Conservation (phyloP, 2,329 filamentous ascomycete species). For the Keithomyces neogunnii region DNA sequence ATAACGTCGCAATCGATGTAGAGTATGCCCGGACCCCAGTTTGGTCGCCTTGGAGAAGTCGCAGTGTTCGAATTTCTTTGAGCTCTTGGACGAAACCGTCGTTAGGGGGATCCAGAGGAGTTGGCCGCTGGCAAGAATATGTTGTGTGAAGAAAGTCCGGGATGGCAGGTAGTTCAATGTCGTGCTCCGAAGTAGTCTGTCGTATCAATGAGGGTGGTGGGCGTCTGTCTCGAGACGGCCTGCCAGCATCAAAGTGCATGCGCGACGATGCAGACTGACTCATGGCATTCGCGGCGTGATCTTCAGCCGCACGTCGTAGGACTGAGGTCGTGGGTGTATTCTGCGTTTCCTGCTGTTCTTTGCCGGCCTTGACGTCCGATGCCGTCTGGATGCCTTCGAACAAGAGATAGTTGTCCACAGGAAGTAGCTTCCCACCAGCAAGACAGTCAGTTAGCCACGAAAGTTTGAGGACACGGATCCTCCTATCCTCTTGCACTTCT, state of each 20-base stretch:
- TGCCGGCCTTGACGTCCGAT: neutral
- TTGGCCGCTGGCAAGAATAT: conserved; percentile 77
- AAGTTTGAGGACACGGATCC: conserved; percentile 47
- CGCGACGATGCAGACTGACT: neutral
- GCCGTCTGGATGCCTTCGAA: conserved; percentile 39
- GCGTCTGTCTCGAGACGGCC: neutral
- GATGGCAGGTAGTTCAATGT: conserved; percentile 50
- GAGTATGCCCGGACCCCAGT: conserved; percentile 82
- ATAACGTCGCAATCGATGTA: conserved; percentile 72
- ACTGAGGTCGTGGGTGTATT: conserved; percentile 4
- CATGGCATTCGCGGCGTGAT: conserved; percentile 5
- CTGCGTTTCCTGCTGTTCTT: neutral
- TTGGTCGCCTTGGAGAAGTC: conserved; percentile 64
- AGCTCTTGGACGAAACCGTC: conserved; percentile 65
- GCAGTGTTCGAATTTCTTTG: conserved; percentile 62
- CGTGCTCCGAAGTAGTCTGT: conserved; percentile 72
- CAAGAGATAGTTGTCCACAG: conserved; percentile 42
- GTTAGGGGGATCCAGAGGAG: conserved; percentile 64
- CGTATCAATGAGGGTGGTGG: conserved; percentile 41
- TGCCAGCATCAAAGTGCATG: neutral
- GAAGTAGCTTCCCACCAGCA: conserved; percentile 32
- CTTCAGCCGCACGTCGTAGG: conserved; percentile 14
- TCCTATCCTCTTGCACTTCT: conserved; percentile 7
- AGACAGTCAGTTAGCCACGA: conserved; percentile 50
- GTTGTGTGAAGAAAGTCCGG: conserved; percentile 54